Percentiles rank a stretch among this genome's conserved stretches.
Evolutionary conservation across 2,329 filamentous ascomycete genomes (phyloP).

Genomic region (Aspergillus fumigatiaffinis): DNA sequence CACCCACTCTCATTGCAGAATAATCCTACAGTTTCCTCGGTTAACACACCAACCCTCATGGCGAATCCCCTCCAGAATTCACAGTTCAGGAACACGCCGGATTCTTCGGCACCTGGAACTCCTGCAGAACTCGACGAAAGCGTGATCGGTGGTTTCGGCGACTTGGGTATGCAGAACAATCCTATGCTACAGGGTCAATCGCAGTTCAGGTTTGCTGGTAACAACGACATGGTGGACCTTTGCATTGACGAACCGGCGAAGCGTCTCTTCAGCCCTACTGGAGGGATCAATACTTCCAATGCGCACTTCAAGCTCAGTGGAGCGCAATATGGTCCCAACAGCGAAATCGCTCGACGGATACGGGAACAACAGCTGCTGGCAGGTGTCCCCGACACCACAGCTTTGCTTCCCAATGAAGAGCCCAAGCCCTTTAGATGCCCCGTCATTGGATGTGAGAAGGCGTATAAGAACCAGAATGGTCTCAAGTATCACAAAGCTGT

Average conservation of each 20-base stretch:
- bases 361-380: constrained; percentile 62
- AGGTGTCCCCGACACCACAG: constrained; percentile 47
- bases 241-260: constrained; percentile 93
- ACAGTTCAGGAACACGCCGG: constrained; percentile 54
- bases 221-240: constrained; percentile 54
- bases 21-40: constrained; percentile 94
- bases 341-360: constrained; percentile 65
- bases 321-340: constrained; percentile 71
- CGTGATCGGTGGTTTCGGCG: constrained; percentile 60
- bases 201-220: constrained; percentile 43
- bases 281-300: constrained; percentile 63
- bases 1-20: constrained; percentile 72
- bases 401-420: constrained; percentile 66
- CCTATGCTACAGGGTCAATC: constrained; percentile 40
- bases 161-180: constrained; percentile 54
- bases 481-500: constrained; percentile 81
- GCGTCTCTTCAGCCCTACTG: constrained; percentile 82
- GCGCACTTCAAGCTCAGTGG: constrained; percentile 71
- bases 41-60: constrained; percentile 88
- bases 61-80: constrained; percentile 65
- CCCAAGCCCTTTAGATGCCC: constrained; percentile 97
- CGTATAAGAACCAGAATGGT: constrained; percentile 99
- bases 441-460: constrained; percentile 97
- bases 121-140: constrained; percentile 73
- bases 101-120: constrained; percentile 66